Conservation (phyloP, 2,329 filamentous ascomycete genomes). For the Phialophora verrucosa region DNA sequence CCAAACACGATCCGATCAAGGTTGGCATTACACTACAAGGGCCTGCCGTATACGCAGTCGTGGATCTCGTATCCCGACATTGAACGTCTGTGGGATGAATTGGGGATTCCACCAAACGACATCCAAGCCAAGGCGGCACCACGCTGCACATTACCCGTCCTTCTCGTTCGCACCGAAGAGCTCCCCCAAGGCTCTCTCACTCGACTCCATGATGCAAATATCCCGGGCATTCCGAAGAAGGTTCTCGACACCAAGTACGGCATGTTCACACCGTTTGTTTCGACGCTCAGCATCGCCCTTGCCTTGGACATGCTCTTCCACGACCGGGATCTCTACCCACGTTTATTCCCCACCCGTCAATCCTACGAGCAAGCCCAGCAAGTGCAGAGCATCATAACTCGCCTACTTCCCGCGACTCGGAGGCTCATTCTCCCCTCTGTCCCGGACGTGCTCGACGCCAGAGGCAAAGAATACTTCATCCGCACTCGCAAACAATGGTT, state of each 20-base stretch:
- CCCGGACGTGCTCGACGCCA: constrained; percentile 18
- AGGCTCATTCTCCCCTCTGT: constrained; percentile 21
- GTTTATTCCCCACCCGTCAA: constrained; percentile 6
- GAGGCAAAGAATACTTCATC: constrained; percentile 22
- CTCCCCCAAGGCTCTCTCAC: not conserved
- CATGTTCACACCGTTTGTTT: not conserved
- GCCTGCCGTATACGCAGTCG: constrained; percentile 19
- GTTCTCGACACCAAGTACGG: not conserved
- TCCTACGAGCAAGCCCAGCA: constrained; percentile 7
- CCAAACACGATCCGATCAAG: constrained; percentile 25
- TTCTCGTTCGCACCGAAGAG: constrained; percentile 9
- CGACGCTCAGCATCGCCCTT: constrained; percentile 16
- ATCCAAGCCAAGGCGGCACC: not conserved
- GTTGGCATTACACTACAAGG: constrained; percentile 23
- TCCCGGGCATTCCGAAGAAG: not conserved
- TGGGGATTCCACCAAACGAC: constrained; percentile 10
- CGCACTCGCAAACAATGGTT: constrained; percentile 20
- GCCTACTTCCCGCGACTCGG: constrained; percentile 8
- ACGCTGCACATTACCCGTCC: constrained; percentile 17
- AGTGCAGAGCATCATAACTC: constrained; percentile 11
- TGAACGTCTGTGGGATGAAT: constrained; percentile 14
- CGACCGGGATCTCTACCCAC: not conserved
- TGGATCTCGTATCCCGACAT: constrained; percentile 24
- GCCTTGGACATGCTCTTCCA: constrained; percentile 13
- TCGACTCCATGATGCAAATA: constrained; percentile 2